These are phyloP conservation scores for Solanum sitiens DNA, from an alignment of 257 asterid genomes.

Conservation along the genomic window DNA sequence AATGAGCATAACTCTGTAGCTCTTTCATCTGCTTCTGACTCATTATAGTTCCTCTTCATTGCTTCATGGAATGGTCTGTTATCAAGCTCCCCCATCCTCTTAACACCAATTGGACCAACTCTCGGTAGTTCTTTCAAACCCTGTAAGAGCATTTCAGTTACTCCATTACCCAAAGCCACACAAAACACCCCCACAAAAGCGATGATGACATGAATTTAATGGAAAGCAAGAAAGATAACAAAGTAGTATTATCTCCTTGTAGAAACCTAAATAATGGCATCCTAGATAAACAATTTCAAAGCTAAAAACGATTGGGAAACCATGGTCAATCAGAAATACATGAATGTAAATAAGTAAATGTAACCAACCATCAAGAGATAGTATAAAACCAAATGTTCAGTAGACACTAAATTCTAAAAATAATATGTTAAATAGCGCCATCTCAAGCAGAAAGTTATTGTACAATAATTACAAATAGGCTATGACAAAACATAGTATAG, in stretches of 20 bases:
- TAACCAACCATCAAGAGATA: not conserved
- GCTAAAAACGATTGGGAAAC: not conserved
- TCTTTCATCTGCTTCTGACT: constrained; percentile 66
- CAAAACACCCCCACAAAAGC: not conserved
- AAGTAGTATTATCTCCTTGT: not conserved
- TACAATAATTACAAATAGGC: not conserved
- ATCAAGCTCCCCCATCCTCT: constrained; percentile 92
- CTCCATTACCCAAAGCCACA: constrained; percentile 1
- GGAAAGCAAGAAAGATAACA: not conserved
- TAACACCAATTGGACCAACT: constrained; percentile 41
- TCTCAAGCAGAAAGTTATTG: not conserved
- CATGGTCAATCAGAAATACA: not conserved
- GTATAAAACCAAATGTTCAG: not conserved
- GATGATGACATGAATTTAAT: not conserved
- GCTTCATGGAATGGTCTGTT: constrained; percentile 62
- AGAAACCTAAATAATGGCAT: not conserved
- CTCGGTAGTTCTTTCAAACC: constrained; percentile 49
- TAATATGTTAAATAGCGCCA: not conserved
- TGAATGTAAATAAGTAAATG: not conserved
- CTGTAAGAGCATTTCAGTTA: constrained; percentile 31
- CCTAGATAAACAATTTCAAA: not conserved
- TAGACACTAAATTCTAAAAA: not conserved
- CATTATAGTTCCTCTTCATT: constrained; percentile 54
- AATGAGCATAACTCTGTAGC: constrained; percentile 74
- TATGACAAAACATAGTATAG: not conserved